Evolutionary conservation across 148 eudicot species (phyloP), one percentile per base, ranked within the genome.

Genomic region (Camellia japonica): DNA sequence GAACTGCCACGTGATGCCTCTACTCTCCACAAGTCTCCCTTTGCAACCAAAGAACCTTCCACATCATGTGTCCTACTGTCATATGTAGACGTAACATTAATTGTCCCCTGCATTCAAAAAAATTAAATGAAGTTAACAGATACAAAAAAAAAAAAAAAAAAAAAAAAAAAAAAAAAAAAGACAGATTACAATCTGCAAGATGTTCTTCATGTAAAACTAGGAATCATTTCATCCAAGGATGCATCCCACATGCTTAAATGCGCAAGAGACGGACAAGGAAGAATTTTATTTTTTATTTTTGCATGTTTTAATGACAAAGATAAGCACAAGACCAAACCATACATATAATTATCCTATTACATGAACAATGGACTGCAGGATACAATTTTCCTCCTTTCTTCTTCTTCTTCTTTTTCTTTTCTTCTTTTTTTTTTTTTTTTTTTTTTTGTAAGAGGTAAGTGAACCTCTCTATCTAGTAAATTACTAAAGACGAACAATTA

Each of bases 21-120:
- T 47, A 96, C 89, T 85, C 99, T 82, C 99, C 98, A 96, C 81
- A 93, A 86, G 82, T 96, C 98, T 79, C 98, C 98, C 79, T 95
- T 91, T 11, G 97, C 98, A 84, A 88, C 89, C 85, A 96, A 72
- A 82, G 99, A 91, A 80, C 90, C 91, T 82, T 96, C 98, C 41
- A 92, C 67, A 69, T 90, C 93, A 49, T 84, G 87, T 16, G 89
- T 91, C 82, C 99, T 87, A 74, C 99, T 96, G 84, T 93, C 98
- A 87, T 90, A 96, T 10, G 93, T 87, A 65, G 99, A 89, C 72
- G 97, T 85, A 80, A 93, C 74, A 84, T 93, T 93, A 77, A 93
- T 68, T 56, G 89, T 86, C 74, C 97, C 93, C 99, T 96, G 79
- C 84, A 84, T 66, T 19, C 47, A 49, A 52, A 72, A 54, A 56